phyloP scores from a whole-genome alignment of 192 early-diverging fungal genomes.

The Entomortierella lignicola region DNA sequence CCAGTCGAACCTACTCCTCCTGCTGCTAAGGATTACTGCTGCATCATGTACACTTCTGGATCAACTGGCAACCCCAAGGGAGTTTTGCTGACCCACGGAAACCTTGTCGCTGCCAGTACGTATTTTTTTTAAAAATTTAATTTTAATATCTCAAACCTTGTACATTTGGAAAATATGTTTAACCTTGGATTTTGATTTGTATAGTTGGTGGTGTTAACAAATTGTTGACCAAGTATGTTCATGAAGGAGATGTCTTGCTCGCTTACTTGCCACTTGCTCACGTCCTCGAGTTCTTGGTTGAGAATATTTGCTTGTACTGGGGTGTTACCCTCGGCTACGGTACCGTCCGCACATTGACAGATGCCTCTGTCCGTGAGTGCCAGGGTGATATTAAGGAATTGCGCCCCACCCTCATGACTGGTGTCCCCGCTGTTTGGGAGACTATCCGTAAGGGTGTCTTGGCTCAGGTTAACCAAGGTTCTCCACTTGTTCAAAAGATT shows the following conservation, averaged over 20 bases:
- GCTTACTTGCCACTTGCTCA: constrained; percentile 92
- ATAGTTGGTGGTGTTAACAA: constrained; percentile 69
- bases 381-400: constrained; percentile 79
- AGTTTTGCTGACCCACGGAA: constrained; percentile 85
- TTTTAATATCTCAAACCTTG: too few species aligned
- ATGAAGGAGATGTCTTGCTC: constrained; percentile 70
- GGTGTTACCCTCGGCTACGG: constrained; percentile 77
- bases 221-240: constrained; percentile 61
- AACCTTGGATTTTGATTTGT: neutral
- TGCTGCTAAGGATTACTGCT: constrained; percentile 74
- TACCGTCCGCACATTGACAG: constrained; percentile 77
- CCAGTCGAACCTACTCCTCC: constrained; percentile 76
- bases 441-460: constrained; percentile 87
- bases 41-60: constrained; percentile 93
- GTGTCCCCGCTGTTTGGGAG: constrained; percentile 90
- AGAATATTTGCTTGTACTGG: constrained; percentile 75
- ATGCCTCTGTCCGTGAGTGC: constrained; percentile 72
- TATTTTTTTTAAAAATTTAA: constrained; percentile 3
- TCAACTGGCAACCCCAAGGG: constrained; percentile 96
- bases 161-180: constrained; percentile 10
- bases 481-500: constrained; percentile 69
- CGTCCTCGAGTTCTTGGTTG: constrained; percentile 89
- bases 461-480: constrained; percentile 66
- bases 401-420: constrained; percentile 81
- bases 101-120: constrained; percentile 81